Conservation (phyloP, 202 grass and related monocot species). For the Schoenoplectus triqueter region DNA sequence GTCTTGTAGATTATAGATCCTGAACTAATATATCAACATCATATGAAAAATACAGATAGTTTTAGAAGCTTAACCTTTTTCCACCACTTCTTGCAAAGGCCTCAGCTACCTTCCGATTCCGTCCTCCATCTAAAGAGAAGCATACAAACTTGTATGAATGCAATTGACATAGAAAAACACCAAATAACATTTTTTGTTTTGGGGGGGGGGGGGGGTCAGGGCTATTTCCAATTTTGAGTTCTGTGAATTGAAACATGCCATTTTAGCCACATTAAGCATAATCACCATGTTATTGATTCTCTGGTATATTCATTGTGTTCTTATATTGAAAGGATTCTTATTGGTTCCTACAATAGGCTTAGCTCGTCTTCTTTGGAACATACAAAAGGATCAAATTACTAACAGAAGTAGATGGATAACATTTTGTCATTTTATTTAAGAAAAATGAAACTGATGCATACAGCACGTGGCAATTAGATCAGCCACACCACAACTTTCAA, state of each 20-base stretch:
- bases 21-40: neutral
- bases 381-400: neutral
- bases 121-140: constrained; percentile 73
- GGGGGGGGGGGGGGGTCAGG: neutral
- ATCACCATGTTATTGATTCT: neutral
- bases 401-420: neutral
- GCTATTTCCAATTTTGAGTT: neutral
- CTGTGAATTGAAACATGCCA: neutral
- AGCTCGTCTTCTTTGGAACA: neutral
- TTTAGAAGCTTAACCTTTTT: constrained; percentile 67
- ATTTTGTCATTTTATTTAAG: constrained; percentile 21
- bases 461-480: constrained; percentile 93
- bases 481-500: constrained; percentile 93
- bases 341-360: neutral
- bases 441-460: constrained; percentile 56
- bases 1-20: neutral
- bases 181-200: neutral
- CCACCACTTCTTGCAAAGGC: constrained; percentile 88
- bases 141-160: neutral
- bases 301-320: neutral
- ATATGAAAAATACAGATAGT: constrained; percentile 5
- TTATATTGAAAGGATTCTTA: neutral
- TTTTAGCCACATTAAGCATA: constrained; percentile 8
- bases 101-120: constrained; percentile 91
- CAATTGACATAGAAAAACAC: neutral